These are phyloP conservation scores for Kodamaea kaohsiungensis DNA, from an alignment of 805 yeast genomes.

Conservation along the genomic window DNA sequence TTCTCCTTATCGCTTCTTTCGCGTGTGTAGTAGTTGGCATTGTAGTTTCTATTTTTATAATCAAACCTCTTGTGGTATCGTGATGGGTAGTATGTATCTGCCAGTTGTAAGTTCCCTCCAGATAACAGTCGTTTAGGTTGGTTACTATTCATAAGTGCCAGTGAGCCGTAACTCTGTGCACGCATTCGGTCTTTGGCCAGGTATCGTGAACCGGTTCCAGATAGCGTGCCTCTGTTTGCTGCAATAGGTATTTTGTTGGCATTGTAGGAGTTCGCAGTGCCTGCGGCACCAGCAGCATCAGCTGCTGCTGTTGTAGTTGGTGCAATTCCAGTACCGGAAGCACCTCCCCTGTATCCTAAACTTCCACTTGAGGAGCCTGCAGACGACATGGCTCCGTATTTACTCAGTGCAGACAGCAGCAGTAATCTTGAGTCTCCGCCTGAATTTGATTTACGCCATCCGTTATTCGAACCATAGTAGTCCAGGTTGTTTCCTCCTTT, in stretches of 20 bases:
- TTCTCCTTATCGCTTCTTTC: slow-evolving; percentile 4
- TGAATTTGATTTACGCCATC: slow-evolving; percentile 5
- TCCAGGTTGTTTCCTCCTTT: slow-evolving; percentile 4
- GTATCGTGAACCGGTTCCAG: slow-evolving; percentile 21
- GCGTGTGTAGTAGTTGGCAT: slow-evolving; percentile 4
- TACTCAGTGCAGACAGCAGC: not conserved
- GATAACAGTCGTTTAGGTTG: slow-evolving; percentile 13
- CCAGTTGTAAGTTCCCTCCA: slow-evolving; percentile 3
- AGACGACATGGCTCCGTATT: not conserved
- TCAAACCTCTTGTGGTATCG: slow-evolving; percentile 7
- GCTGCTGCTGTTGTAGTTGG: not conserved
- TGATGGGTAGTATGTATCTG: slow-evolving; percentile 33
- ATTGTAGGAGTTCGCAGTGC: slow-evolving; percentile 3
- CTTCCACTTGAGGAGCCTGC: not conserved
- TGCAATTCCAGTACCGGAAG: not conserved
- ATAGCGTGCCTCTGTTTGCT: slow-evolving; percentile 22
- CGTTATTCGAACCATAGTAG: slow-evolving; percentile 3
- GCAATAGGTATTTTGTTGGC: slow-evolving; percentile 15
- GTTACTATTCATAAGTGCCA: slow-evolving; percentile 19
- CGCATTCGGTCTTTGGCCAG: slow-evolving; percentile 24
- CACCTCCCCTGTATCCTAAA: not conserved
- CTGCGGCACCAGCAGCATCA: not conserved
- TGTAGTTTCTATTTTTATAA: slow-evolving; percentile 8
- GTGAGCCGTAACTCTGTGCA: slow-evolving; percentile 16
- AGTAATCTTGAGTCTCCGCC: slow-evolving; percentile 4